phyloP scores from a whole-genome alignment of 768 basidiomycete species.

The Mycena albidolilacea region DNA sequence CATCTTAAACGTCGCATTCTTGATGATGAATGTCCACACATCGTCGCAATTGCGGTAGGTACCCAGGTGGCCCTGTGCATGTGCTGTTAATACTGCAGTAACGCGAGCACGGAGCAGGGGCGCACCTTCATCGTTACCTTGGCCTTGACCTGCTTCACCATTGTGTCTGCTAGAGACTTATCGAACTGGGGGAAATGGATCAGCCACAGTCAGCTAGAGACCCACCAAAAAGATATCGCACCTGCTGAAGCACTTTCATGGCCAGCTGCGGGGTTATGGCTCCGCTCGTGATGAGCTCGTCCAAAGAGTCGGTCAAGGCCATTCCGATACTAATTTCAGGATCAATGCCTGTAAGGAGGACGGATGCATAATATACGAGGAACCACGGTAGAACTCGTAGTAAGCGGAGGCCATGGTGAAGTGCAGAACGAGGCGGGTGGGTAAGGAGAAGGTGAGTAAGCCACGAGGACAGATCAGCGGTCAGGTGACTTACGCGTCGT shows the following conservation, averaged over 20 bases:
- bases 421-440: not conserved
- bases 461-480: not conserved
- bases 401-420: constrained; percentile 3
- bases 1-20: not conserved
- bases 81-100: not conserved
- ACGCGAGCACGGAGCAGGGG: not conserved
- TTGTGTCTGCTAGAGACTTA: not conserved
- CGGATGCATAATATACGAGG: not conserved
- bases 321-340: not conserved
- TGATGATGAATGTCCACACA: constrained; percentile 2
- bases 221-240: not conserved
- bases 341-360: not conserved
- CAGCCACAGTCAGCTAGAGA: not conserved
- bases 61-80: not conserved
- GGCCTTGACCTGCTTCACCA: not conserved
- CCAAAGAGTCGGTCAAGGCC: not conserved
- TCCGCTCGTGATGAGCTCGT: not conserved
- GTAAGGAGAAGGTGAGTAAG: not conserved
- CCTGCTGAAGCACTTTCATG: not conserved
- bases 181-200: not conserved
- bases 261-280: not conserved
- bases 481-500: not conserved
- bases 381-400: constrained; percentile 1
- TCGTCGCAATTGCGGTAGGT: not conserved
- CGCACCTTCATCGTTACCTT: not conserved